Evolutionary conservation across 441 rosid genomes (phyloP).

Genomic region (Croton laevigatus): DNA sequence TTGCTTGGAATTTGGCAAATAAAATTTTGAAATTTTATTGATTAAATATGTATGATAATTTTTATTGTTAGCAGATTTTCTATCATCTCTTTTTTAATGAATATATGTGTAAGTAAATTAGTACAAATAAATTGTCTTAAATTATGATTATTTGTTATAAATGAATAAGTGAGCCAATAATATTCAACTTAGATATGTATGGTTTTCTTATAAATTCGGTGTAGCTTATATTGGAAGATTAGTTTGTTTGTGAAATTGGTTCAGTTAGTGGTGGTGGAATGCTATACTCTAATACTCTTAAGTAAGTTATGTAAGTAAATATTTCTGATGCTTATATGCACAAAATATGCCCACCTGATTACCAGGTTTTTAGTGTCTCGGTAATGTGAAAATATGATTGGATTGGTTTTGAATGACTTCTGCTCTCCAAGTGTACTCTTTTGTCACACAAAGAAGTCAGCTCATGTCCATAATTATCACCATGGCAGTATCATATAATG

Average conservation of each 20-base stretch:
- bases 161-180: not conserved
- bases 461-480: not conserved
- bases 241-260: not conserved
- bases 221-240: not conserved
- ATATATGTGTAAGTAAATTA: too few species aligned
- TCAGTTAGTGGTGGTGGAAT: not conserved
- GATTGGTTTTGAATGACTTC: not conserved
- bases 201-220: not conserved
- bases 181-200: not conserved
- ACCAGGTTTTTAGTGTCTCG: not conserved
- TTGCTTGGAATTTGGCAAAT: not conserved
- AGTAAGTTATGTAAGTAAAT: not conserved
- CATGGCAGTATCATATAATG: not conserved
- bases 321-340: not conserved
- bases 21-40: too few species aligned
- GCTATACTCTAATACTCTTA: not conserved
- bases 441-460: not conserved
- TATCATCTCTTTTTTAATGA: too few species aligned
- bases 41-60: too few species aligned
- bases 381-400: not conserved
- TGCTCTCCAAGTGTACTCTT: not conserved
- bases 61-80: too few species aligned
- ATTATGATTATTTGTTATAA: not conserved
- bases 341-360: not conserved
- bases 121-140: too few species aligned